Evolutionary conservation across 1,284 basidiomycete species (phyloP), one percentile per base, ranked within the genome.

Genomic region (Moesziomyces antarcticus): DNA sequence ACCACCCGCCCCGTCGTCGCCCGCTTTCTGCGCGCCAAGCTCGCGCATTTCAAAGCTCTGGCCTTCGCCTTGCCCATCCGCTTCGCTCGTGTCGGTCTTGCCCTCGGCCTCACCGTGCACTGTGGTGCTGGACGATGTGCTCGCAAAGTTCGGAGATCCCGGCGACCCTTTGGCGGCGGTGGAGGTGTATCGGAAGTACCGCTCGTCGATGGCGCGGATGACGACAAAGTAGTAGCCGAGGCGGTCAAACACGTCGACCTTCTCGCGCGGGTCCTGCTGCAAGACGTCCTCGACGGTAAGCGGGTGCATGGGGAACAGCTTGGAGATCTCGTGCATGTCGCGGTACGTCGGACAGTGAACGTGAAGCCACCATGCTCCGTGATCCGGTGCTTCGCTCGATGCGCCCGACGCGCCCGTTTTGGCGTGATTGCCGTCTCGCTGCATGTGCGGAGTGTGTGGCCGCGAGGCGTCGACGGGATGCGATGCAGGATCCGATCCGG

Each of bases 191-290:
- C 86, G 86, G 81, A 88, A 89, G 80, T 88, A 88, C n/a, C 85
- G 83, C 69, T 89, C 88, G 73, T 83, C 93, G 48, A 97, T 89
- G 1, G 93, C 91, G 51, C 93, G 89, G 71, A 97, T 92, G 10
- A 92, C 92, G 59, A 97, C 87, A 80, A 98, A 94, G 84, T 97
- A 94, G 85, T 98, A 98, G 0, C 94, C 94, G 9, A 97, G 88
- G 66, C 89, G 90, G 7, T 92, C 90, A 82, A 96, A 97, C 4
- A 90, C 86, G 80, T 97, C 95, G 16, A 97, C 86, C 85, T 98
- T 98, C 85, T 97, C 95, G 37, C 94, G 89, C 20, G 93, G 91
- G 72, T 98, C 94, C 85, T 93, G 91, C 72, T 94, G 93, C n/a
- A 98, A 85, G 37, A 97, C 93, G 85, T 98, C 95, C 85, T 98